phyloP scores from a whole-genome alignment of 139 green algal species.

The Nannochloris sp. region DNA sequence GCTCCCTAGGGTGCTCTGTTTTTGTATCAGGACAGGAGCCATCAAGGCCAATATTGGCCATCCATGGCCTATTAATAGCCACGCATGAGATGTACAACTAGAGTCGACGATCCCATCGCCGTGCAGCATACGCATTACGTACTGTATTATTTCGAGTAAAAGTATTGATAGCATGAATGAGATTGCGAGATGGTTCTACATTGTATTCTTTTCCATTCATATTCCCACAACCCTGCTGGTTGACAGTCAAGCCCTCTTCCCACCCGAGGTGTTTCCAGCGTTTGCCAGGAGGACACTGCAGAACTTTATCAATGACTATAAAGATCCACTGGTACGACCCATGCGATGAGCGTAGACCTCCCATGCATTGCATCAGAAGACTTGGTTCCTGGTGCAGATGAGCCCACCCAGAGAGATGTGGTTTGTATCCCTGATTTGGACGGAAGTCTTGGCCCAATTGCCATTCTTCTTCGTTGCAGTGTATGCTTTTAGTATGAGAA shows the following conservation, averaged over 20 bases:
- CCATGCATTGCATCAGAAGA: background rate
- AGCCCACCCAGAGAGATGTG: constrained; percentile 25
- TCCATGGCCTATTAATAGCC: too few species aligned
- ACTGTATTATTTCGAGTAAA: too few species aligned
- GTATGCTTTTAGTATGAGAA: constrained; percentile 40
- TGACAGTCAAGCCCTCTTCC: constrained; percentile 39
- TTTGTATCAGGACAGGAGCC: too few species aligned
- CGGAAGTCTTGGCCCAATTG: constrained; percentile 60
- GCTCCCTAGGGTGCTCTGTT: too few species aligned
- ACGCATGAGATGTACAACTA: too few species aligned
- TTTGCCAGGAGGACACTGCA: constrained; percentile 22
- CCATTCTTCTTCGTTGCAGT: constrained; percentile 65
- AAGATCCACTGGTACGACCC: constrained; percentile 48
- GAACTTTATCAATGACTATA: constrained; percentile 19
- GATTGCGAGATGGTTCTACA: too few species aligned
- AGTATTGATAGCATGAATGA: too few species aligned
- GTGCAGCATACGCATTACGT: too few species aligned
- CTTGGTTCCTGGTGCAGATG: too few species aligned
- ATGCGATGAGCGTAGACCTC: too few species aligned
- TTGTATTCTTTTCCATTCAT: constrained; percentile 54
- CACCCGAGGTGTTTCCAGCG: background rate
- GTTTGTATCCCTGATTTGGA: constrained; percentile 56
- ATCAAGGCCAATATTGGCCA: too few species aligned
- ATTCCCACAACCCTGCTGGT: constrained; percentile 71
- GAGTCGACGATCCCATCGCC: too few species aligned